Base-by-base conservation (phyloP, 2,329 filamentous ascomycete species). In the Xylariaceae sp. region DNA sequence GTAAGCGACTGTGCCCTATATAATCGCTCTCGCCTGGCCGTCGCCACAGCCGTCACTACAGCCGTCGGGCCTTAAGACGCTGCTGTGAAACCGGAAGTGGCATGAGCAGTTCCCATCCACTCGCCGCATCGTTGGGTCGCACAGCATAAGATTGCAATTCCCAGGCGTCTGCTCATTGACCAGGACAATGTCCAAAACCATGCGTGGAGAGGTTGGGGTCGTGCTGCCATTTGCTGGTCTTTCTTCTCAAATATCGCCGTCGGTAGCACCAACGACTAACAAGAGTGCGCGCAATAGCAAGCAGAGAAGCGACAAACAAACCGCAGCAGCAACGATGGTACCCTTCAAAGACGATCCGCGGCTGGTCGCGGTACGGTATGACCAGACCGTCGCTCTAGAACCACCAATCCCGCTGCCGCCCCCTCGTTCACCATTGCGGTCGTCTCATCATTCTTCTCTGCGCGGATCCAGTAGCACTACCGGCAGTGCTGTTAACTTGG, bases 331-430 rank as follows among this genome's bases (percentile, higher is more conserved):
- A 17, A 64, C 71, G 62, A 67, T 72, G 58, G 66, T 69, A 42
- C 69, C 75, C 23, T 77, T 82, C 67, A 75, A 77, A 61, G 78
- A 80, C 67, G 81, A 82, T 65, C 73, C 75, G 48, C 74, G 72
- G 64, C 71, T 86, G 66, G 76, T 86, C 60, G 79, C 78, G 52
- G 68, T 87, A 57, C 80, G 82, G 59, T 87, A 87, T 74, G 84
- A 87, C 69, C 79, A 86, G 71, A 83, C 82, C 42, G 74, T 79
- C 54, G 78, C 81, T 66, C 81, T 81, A 52, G 79, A 82, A 70
- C 81, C 81, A 60, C 84, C 84, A 42, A 82, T 85, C 63, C 79
- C 80, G 51, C 72, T 83, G 60, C 72, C 78, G 53, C 77, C 79
- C 51, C 62, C 74, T 75, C 68, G 76, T 72, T 69, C 74, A 71